Evolutionary conservation across 148 eudicot genomes (phyloP).

Genomic region (Euryodendron excelsum): DNA sequence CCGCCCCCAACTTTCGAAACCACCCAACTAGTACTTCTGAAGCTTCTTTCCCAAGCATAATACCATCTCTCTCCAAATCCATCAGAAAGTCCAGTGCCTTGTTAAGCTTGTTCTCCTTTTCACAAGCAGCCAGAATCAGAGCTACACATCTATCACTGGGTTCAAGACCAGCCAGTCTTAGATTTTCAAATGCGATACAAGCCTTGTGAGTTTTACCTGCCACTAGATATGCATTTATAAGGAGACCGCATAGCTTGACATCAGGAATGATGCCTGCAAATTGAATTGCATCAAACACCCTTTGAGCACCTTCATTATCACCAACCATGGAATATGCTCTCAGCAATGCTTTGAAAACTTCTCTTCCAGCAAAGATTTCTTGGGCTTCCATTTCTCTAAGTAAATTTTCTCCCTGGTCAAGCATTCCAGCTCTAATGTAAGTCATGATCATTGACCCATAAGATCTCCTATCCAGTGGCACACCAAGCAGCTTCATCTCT

Average conservation of each 20-base stretch:
- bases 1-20: constrained; percentile 79
- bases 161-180: constrained; percentile 59
- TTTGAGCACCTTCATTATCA: constrained; percentile 72
- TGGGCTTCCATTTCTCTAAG: constrained; percentile 67
- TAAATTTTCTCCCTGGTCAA: constrained; percentile 53
- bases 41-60: constrained; percentile 66
- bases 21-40: constrained; percentile 62
- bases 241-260: constrained; percentile 65
- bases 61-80: constrained; percentile 64
- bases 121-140: constrained; percentile 57
- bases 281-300: constrained; percentile 74
- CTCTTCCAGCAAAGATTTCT: constrained; percentile 66
- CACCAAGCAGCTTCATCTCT: constrained; percentile 71
- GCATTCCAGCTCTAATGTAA: constrained; percentile 67
- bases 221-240: constrained; percentile 70
- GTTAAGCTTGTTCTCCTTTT: constrained; percentile 64
- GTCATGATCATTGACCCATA: constrained; percentile 98
- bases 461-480: constrained; percentile 67
- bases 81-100: constrained; percentile 62
- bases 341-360: constrained; percentile 82
- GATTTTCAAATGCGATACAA: constrained; percentile 57
- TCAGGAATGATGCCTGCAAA: constrained; percentile 75
- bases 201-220: constrained; percentile 68
- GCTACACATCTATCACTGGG: constrained; percentile 85
- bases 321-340: constrained; percentile 90